A percentile compares a stretch with the other conserved stretches of the same genome.
These are phyloP conservation scores for Lactarius indigo DNA, from an alignment of 768 basidiomycete species.

Conservation along the genomic window DNA sequence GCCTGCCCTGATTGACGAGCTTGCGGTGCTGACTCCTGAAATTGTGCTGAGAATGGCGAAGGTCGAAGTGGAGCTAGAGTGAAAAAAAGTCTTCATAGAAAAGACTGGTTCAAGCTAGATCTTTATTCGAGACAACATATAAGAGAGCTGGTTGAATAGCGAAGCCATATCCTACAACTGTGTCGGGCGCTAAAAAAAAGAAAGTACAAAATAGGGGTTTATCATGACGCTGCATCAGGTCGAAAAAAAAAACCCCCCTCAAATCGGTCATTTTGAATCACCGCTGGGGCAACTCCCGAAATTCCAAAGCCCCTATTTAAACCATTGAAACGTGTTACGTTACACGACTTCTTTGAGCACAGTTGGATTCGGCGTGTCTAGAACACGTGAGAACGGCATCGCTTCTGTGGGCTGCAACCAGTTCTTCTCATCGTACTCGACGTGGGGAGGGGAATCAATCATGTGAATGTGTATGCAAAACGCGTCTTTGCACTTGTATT, in stretches of 20 bases:
- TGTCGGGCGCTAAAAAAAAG: background rate
- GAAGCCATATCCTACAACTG: background rate
- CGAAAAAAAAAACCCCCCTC: no score
- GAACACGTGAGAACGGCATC: constrained; percentile 74
- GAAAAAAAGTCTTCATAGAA: background rate
- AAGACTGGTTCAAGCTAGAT: background rate
- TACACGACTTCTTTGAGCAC: constrained; percentile 25
- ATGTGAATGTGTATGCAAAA: constrained; percentile 97
- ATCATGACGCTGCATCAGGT: no score
- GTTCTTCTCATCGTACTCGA: constrained; percentile 83
- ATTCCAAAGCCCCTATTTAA: no score
- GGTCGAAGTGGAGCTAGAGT: constrained; percentile 22
- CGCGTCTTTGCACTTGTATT: constrained; percentile 80
- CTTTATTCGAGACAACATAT: background rate
- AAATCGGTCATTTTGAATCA: no score
- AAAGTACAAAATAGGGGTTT: no score
- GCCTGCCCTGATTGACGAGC: constrained; percentile 60
- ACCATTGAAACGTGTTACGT: background rate
- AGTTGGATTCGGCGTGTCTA: constrained; percentile 35
- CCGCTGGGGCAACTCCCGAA: no score
- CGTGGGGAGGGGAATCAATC: constrained; percentile 73
- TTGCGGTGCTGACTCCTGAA: constrained; percentile 44
- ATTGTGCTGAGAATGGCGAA: constrained; percentile 27
- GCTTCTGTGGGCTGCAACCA: constrained; percentile 87
- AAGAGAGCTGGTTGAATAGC: background rate